Base-by-base conservation (phyloP, 495 filamentous ascomycete genomes). In the Penicillium canariense region DNA sequence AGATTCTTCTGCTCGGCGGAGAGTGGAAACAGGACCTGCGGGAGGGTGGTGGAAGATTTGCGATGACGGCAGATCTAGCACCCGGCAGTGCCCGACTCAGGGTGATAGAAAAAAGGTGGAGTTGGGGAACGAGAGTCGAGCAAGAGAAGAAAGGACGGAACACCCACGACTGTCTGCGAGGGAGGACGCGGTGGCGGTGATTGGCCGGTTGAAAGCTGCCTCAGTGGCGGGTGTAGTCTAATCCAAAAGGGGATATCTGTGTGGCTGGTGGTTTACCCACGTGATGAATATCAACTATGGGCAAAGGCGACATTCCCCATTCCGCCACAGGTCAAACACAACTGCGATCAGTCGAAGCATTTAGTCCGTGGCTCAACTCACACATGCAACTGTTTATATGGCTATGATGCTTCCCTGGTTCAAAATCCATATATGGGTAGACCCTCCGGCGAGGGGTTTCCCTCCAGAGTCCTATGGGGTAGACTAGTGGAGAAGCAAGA, bases 181-280 rank as follows among this genome's bases (percentile, higher is more conserved):
- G 56, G 55, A 65, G 54, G 44, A 61, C 48, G 55, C 58, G 48
- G 59, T 60, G 46, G 62, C 62, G 61, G 60, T 63, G 63, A 63
- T 60, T 63, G 43, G 43, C 25, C 26, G 14, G 25, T n/a, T n/a
- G n/a, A n/a, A 26, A 54, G 59, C 32, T 44, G 46, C 30, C 22
- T 1, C 4, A 54, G 52, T 62, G 55, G 55, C 59, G 10, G 32
- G 44, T 34, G 22, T 34, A 14, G 8, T 14, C n/a, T 43, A 15
- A 8, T 17, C 18, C 30, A 32, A 8, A 38, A 47, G 28, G 1
- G 35, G 22, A 4, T 20, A 12, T 26, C n/a, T 12, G 10, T 58
- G 61, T 58, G 61, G 61, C 61, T 63, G 8, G 32, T 50, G 32
- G 1, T 47, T 14, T 32, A 49, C 20, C n/a, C 43, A 46, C 43